Evolutionary conservation across 345 rosid species (phyloP), one percentile per base, ranked within the genome.

Genomic region (Garcia nutans): DNA sequence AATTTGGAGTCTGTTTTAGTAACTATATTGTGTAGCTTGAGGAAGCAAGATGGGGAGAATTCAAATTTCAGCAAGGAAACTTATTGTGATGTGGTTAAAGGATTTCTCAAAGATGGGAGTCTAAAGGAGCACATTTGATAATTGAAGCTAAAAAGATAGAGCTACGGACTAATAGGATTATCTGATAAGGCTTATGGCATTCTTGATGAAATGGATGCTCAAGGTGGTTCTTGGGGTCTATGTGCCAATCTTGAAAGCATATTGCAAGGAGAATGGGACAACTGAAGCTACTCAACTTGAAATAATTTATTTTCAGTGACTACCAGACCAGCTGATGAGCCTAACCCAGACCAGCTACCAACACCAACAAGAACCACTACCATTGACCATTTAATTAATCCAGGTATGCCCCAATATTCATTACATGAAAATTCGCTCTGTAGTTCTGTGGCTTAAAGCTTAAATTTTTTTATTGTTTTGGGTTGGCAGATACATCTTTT

Each of bases 221-320:
- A 65, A 22, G 91, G 92, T 63, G 90, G 88, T 71, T 81, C 87
- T 91, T 70, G 94, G 99, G 28, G 96, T 87, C 33, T 90, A 93
- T 71, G 67, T 93, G 33, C 99, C 97, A 31, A 93, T 91, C 74
- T 86, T 96, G 68, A 89, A 87, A 80, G 93, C 98, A 33, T 96
- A 92, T 70, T 83, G 92, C 83, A 89, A 92, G 79, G 96, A 93
- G 85, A 85, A 82, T 78, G 79, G 87, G 83, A 91, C 96, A 61
- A 90, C 98, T 72, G 96, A 91, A 88, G 98, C 98, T 72, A 95
- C 97, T 73, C 98, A 89, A 76, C 81, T 95, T 74, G 98, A n/a
- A n/a, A n/a, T n/a, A n/a, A n/a, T n/a, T n/a, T n/a, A n/a, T n/a
- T n/a, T n/a, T n/a, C n/a, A n/a, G n/a, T n/a, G n/a, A n/a, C n/a